Percentiles rank a stretch among this genome's conserved stretches.
Conservation (phyloP, 176 grass and related monocot genomes). For the Aegilops sharonensis region DNA sequence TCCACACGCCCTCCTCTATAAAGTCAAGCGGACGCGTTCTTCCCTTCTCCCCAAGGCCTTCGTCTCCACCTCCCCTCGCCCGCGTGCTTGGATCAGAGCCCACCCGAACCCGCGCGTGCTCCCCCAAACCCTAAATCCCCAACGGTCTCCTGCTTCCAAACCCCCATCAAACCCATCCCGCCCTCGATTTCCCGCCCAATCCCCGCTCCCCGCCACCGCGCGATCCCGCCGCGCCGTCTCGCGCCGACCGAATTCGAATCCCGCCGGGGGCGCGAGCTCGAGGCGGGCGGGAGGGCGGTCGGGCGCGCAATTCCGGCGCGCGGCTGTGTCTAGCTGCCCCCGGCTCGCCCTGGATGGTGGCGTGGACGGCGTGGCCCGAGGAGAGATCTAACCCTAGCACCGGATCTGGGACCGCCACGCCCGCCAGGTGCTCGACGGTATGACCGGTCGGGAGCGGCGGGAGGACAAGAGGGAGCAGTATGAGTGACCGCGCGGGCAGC, state of each 20-base stretch:
- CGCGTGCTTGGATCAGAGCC: conserved; percentile 35
- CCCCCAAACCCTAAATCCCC: conserved; percentile 33
- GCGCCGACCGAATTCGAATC: not conserved
- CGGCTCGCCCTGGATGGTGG: conserved; percentile 11
- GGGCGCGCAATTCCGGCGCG: conserved; percentile 23
- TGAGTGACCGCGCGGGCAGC: conserved; percentile 17
- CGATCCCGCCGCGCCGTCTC: not conserved
- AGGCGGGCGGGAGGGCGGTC: not conserved
- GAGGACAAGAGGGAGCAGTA: conserved; percentile 32
- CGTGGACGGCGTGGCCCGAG: not conserved
- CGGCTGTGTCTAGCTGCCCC: not conserved
- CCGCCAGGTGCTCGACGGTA: conserved; percentile 39
- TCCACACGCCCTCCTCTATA: conserved; percentile 16
- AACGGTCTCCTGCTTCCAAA: conserved; percentile 25
- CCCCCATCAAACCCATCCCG: not conserved
- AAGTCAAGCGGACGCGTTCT: not conserved
- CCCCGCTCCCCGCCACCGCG: not conserved
- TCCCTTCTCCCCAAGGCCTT: not conserved
- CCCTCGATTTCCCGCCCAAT: conserved; percentile 25
- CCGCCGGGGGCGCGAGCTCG: not conserved
- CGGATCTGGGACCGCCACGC: conserved; percentile 59
- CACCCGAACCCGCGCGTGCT: conserved; percentile 1
- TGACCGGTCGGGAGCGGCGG: conserved; percentile 20
- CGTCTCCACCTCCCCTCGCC: conserved; percentile 16
- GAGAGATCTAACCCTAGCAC: conserved; percentile 50